Percentiles rank a stretch among this genome's conserved stretches.
Conservation (phyloP, 305 asterid genomes). For the Coffea humblotiana region DNA sequence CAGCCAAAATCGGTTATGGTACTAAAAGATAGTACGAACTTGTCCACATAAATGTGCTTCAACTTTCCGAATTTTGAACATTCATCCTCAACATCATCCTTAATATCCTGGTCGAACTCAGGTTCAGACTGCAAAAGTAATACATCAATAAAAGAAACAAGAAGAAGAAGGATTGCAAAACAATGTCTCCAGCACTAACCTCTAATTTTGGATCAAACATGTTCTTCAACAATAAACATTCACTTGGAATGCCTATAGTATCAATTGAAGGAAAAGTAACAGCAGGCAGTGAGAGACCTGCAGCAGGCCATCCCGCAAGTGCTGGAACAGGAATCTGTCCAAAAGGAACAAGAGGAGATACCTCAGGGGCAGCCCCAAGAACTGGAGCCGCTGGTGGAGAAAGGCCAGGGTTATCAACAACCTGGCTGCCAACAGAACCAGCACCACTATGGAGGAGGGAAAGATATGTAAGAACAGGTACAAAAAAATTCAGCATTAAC, state of each 20-base stretch:
- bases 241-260: conserved; percentile 62
- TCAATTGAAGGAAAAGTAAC: conserved; percentile 39
- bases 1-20: not conserved
- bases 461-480: conserved; percentile 19
- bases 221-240: conserved; percentile 70
- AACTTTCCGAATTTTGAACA: conserved; percentile 60
- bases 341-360: conserved; percentile 8
- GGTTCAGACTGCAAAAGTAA: conserved; percentile 53
- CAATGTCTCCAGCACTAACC: conserved; percentile 36
- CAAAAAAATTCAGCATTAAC: not conserved
- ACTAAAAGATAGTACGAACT: conserved; percentile 38
- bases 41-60: conserved; percentile 66
- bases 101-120: conserved; percentile 71
- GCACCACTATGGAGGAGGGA: conserved; percentile 39
- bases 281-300: conserved; percentile 39
- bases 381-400: not conserved
- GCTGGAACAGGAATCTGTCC: conserved; percentile 17
- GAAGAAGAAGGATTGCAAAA: not conserved
- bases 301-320: conserved; percentile 10
- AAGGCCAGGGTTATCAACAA: conserved; percentile 7
- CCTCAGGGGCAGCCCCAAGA: conserved; percentile 15
- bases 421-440: conserved; percentile 31
- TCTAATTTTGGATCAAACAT: conserved; percentile 70
- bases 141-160: conserved; percentile 12
- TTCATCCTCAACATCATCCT: conserved; percentile 67